Base-by-base conservation (phyloP, 495 filamentous ascomycete genomes). In the Entonaema liquescens region DNA sequence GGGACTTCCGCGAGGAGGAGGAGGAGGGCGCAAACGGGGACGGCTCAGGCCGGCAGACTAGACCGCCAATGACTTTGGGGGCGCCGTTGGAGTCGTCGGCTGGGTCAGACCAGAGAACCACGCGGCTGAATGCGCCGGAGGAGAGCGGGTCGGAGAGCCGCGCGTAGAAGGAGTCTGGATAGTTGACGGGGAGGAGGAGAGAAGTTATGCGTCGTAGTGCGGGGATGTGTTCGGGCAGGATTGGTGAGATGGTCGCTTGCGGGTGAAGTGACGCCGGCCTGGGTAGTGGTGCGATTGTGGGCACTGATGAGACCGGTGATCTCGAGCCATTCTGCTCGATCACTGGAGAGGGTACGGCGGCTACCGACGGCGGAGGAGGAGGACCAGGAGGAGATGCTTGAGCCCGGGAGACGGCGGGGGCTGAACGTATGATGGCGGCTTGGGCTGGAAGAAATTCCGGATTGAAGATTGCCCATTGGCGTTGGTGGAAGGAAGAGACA, bases 111-210 rank as follows among this genome's bases (percentile, higher is more conserved):
- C 83, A 84, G 74, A 92, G 79, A 25, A 94, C 92, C 55, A 94
- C 86, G 61, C 93, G 90, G 31, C 94, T 94, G 76, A 97, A 82
- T 38, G 88, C 88, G 35, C 87, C 85, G 15, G 88, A 85, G 21
- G 87, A 80, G 5, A 88, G 81, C 28, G 94, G 90, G 5, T 89
- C 83, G 69, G 94, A 84, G 59, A 87, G 91, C 36, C 90, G 89
- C 55, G 85, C 83, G 84, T 97, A 99, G 87, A 98, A 98, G 35
- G 85, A 87, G 74, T 91, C 89, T 0, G 92, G 90, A 76, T 99
- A 99, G 78, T 87, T 86, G 71, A 98, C 91, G 21, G 95, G 95
- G 5, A 99, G 88, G 12, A 97, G 87, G 19, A 97, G 84, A 40
- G 89, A 80, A 72, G 94, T 97, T 66, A 98, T 93, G 42, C 92